Base-by-base conservation (phyloP, 2,329 filamentous ascomycete species). In the Microdochium nivale region DNA sequence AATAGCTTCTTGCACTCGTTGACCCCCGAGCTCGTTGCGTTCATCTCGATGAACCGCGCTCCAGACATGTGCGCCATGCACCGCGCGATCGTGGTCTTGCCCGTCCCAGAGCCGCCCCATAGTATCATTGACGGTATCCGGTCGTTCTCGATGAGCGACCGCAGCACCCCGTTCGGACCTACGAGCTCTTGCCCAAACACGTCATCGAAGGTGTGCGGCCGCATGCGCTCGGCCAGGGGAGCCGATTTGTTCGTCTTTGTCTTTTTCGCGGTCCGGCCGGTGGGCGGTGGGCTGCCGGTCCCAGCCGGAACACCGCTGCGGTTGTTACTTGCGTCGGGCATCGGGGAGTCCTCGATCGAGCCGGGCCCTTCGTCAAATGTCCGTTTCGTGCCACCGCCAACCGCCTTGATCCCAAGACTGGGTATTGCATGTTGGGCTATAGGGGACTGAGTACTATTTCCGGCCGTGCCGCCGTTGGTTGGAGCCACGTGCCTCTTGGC, bases 1-100 rank as follows among this genome's bases (percentile, higher is more conserved):
- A 97, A 96, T 51, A 96, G 78, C 74, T 90, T 94, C 71, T 96
- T 96, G 77, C 87, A 91, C 66, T 97, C 92, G 24, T 80, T 84
- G 19, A 97, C 88, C 1, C 91, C 92, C 7, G 86, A 86, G 59
- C 83, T 90, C 2, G 92, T 96, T 55, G 90, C 92, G 68, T 96
- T 96, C 71, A 97, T 91, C 74, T 99, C 94, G 57, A 96, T 84
- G 67, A 97, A 97, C 13, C 92, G 81, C 51, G 86, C 86, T 9
- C 87, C 89, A 1, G 89, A 89, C 64, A 84, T 86, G 16, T 84
- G 82, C 3, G 94, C 89, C 54, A 99, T 90, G 48, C 95, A 88
- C 3, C 94, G 78, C 21, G 94, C 94, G 59, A 99, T 96, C 1
- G 94, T 94, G 2, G 88, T 94, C 73, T 94, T 94, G 56, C 88